A percentile compares a stretch with the other conserved stretches of the same genome.
Evolutionary conservation across 352 stramenopile genomes (phyloP).

Genomic region (Globisporangium solare): DNA sequence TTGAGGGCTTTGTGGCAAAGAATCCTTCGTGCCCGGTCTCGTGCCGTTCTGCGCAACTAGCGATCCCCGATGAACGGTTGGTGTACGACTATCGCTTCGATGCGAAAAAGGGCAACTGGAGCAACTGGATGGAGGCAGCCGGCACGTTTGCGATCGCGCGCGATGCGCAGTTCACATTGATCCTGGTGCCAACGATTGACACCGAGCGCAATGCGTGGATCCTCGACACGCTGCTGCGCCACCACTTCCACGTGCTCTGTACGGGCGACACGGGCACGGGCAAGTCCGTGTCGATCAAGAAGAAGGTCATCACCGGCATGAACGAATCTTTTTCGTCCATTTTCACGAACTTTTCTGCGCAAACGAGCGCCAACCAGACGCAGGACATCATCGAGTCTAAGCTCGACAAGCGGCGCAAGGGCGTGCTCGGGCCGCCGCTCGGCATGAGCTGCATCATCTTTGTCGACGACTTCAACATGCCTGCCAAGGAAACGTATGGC

Average conservation of each 20-base stretch:
- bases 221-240: conserved; percentile 81
- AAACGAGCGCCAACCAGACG: conserved; percentile 92
- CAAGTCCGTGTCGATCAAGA: conserved; percentile 93
- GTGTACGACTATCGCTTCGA: conserved; percentile 93
- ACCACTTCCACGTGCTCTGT: conserved; percentile 89
- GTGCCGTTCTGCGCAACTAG: conserved; percentile 23
- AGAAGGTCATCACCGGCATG: conserved; percentile 85
- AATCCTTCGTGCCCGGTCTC: conserved; percentile 63
- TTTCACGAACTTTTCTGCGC: conserved; percentile 91
- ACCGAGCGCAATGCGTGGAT: conserved; percentile 91
- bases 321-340: conserved; percentile 83
- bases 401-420: conserved; percentile 92
- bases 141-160: conserved; percentile 55
- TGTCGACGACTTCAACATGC: conserved; percentile 95
- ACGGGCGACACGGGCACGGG: conserved; percentile 92
- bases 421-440: conserved; percentile 86
- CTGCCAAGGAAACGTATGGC: conserved; percentile 91
- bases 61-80: conserved; percentile 57
- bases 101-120: conserved; percentile 77
- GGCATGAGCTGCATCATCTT: conserved; percentile 91
- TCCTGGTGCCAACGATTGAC: conserved; percentile 92
- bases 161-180: conserved; percentile 80
- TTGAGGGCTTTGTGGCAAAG: conserved; percentile 86
- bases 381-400: conserved; percentile 94
- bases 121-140: conserved; percentile 62